Base-by-base conservation (phyloP, 2,329 filamentous ascomycete species). In the Alternaria sp. region DNA sequence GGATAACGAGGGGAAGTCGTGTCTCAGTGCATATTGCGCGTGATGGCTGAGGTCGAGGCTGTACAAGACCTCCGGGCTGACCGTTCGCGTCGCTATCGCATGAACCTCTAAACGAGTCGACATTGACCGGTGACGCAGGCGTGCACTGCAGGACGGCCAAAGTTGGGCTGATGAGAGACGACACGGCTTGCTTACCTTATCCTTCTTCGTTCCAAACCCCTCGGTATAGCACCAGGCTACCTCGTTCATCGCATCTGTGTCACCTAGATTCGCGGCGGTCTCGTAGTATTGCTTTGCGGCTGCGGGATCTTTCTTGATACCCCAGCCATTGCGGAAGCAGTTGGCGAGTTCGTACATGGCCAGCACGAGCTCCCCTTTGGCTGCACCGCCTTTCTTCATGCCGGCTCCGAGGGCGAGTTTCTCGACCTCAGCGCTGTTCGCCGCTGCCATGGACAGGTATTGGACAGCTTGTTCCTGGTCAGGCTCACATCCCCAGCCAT, bases 221-320 rank as follows among this genome's bases (percentile, higher is more conserved):
- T 97, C 92, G 26, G 96, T 81, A 85, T 96, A 98, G 84, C 96
- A 99, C 93, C 94, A 97, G 37, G 90, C 96, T 58, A 91, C 91
- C 81, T 98, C 95, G 78, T 97, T 97, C 94, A 98, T 97, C 61
- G 94, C 96, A 83, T 99, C 96, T 47, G 92, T 93, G 80, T 99
- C 96, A 65, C 96, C 96, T 70, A 99, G 83, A 79, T 99, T 98
- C 64, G 96, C 96, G 26, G 96, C 96, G 10, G 95, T 97, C 82
- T 98, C 95, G 81, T 98, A 99, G 81, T 98, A 99, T 86, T 97
- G 85, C 72, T 86, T 85, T 54, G 96, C 96, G 50, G 96, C 96
- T 56, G 93, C 86, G 37, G 94, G 87, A 79, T 99, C 96, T 77
- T 92, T 92, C 66, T 88, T 86, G 54, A 97, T 91, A 53, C 96